Evolutionary conservation across 2,329 filamentous ascomycete genomes (phyloP).

Genomic region (Pestalotiopsis sp.): DNA sequence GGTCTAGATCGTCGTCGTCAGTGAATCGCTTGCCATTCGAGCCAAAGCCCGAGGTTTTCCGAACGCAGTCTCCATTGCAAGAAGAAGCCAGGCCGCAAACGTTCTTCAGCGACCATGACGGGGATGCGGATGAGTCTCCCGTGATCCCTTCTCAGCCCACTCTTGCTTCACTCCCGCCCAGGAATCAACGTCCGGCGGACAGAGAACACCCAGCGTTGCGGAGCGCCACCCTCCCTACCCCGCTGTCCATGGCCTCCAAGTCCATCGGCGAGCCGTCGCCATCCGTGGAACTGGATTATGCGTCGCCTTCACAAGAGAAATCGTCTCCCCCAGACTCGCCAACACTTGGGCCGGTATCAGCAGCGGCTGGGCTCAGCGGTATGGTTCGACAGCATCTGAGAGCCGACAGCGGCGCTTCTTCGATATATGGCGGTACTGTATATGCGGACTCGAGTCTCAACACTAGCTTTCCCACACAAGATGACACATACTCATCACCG

Average conservation of each 20-base stretch:
- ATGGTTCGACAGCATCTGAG: constrained; percentile 86
- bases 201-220: constrained; percentile 59
- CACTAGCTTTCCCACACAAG: constrained; percentile 40
- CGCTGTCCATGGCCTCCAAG: constrained; percentile 38
- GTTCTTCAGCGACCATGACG: constrained; percentile 42
- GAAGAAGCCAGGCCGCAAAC: constrained; percentile 39
- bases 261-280: constrained; percentile 33
- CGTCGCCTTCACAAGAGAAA: constrained; percentile 23
- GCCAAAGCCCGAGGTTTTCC: constrained; percentile 24
- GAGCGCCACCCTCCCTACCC: constrained; percentile 45
- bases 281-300: constrained; percentile 25
- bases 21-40: constrained; percentile 39
- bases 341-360: constrained; percentile 67
- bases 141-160: constrained; percentile 23
- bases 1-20: constrained; percentile 53
- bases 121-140: constrained; percentile 40
- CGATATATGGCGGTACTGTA: constrained; percentile 63
- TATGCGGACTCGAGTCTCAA: constrained; percentile 40
- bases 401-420: constrained; percentile 79
- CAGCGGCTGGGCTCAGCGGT: constrained; percentile 69
- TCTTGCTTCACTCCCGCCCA: constrained; percentile 37
- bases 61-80: constrained; percentile 32
- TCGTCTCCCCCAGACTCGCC: constrained; percentile 68
- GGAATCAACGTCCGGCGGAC: constrained; percentile 52
- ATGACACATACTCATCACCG: constrained; percentile 34